A percentile compares a stretch with the other conserved stretches of the same genome.
phyloP scores from a whole-genome alignment of 2,329 filamentous ascomycete species.

The Colletotrichum tanaceti region DNA sequence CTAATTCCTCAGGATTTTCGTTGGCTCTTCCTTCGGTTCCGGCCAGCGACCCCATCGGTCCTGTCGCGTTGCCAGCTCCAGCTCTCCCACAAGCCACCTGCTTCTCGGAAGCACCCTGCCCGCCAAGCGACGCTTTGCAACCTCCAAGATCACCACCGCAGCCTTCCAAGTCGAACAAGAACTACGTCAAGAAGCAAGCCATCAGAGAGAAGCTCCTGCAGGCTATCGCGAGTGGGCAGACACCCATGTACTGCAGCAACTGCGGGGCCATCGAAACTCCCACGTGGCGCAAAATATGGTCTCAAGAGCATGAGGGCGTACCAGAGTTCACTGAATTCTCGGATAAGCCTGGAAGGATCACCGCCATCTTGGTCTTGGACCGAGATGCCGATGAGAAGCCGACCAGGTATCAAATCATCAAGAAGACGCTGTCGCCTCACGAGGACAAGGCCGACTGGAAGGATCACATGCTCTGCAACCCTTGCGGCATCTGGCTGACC shows the following conservation, averaged over 20 bases:
- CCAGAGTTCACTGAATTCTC: constrained; percentile 78
- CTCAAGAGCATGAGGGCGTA: constrained; percentile 77
- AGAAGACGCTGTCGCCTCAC: constrained; percentile 73
- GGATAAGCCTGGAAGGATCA: constrained; percentile 77
- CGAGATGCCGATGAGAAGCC: constrained; percentile 72
- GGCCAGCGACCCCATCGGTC: constrained; percentile 45
- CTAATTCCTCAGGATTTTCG: constrained; percentile 46
- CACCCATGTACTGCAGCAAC: constrained; percentile 90
- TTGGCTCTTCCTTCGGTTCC: constrained; percentile 52
- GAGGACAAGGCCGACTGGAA: constrained; percentile 76
- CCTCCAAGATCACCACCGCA: constrained; percentile 53
- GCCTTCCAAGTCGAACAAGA: constrained; percentile 67
- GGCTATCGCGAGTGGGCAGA: constrained; percentile 80
- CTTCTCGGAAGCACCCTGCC: constrained; percentile 55
- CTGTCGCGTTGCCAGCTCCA: constrained; percentile 50
- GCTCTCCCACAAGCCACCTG: constrained; percentile 29
- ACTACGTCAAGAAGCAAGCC: constrained; percentile 71
- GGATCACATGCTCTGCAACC: constrained; percentile 87
- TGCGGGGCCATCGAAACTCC: constrained; percentile 96
- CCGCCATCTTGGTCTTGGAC: constrained; percentile 77
- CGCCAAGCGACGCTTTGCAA: constrained; percentile 57
- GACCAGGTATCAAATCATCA: constrained; percentile 78
- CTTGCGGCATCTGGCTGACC: constrained; percentile 93
- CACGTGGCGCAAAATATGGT: constrained; percentile 94
- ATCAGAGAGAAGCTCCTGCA: constrained; percentile 70